Conservation (phyloP, 495 filamentous ascomycete genomes). For the Choiromyces venosus region DNA sequence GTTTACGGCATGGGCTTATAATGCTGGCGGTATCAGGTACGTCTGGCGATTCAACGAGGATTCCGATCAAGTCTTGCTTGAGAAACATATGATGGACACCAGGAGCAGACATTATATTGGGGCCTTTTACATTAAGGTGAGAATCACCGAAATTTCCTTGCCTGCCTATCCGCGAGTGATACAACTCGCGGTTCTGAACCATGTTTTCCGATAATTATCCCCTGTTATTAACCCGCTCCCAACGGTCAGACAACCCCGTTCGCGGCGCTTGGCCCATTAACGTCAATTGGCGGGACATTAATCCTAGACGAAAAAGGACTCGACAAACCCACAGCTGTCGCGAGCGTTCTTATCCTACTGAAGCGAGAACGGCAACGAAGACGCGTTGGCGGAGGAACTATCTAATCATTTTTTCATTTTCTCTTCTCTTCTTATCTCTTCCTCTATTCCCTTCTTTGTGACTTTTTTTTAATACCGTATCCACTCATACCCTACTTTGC, state of each 20-base stretch:
- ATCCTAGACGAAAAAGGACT: slow-evolving; percentile 36
- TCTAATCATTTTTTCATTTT: not conserved
- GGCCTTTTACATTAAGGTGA: slow-evolving; percentile 30
- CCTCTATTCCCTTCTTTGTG: not conserved
- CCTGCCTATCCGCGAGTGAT: not conserved
- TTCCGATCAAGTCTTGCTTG: slow-evolving; percentile 15
- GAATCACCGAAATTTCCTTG: slow-evolving; percentile 8
- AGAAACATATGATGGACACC: slow-evolving; percentile 10
- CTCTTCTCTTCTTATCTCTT: not conserved
- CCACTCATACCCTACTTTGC: not conserved
- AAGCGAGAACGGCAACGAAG: slow-evolving; percentile 38
- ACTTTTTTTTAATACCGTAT: not conserved
- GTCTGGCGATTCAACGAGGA: slow-evolving; percentile 8
- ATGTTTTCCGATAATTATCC: not conserved
- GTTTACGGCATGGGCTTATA: not conserved
- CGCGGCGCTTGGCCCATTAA: slow-evolving; percentile 10
- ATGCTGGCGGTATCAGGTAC: slow-evolving; percentile 9
- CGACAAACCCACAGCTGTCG: slow-evolving; percentile 19
- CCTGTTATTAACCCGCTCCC: not conserved
- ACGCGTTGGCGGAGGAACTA: slow-evolving; percentile 22
- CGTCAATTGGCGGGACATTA: slow-evolving; percentile 28
- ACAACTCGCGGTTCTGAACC: not conserved
- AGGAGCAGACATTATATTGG: slow-evolving; percentile 30
- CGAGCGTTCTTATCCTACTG: slow-evolving; percentile 30
- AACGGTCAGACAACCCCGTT: not conserved